Evolutionary conservation across 805 yeast genomes (phyloP), one percentile per base, ranked within the genome.

Genomic region (Kluyveromyces dobzhanskii): DNA sequence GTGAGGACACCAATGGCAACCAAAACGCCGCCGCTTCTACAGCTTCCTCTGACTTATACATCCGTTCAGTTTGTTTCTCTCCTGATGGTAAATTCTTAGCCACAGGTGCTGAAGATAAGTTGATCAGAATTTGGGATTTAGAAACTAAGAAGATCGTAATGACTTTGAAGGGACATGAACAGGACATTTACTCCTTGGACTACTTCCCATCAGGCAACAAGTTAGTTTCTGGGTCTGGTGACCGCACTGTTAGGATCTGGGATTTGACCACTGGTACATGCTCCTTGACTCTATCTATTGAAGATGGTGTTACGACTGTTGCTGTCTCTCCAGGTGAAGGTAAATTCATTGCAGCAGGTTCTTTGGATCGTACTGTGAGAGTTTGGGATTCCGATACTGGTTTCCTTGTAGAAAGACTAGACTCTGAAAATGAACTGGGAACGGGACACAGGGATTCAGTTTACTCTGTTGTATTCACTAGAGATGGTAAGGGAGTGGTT

Each of bases 271-370:
- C 86, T 29, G 92, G 95, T 17, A 87, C 85, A 65, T 85, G 95
- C 61, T 78, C 87, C 17, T 71, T 87, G 55, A 87, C 95, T 34
- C 70, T 90, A 48, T 76, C 87, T 13, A 88, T 90, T 53, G 97
- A 90, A 64, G 97, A 90, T 61, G 98, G 98, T 51, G 97, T 90
- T 39, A 90, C 98, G 40, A 90, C 98, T 0, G 97, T 90, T 33
- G 95, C 97, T 16, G 90, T 90, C 30, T 85, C 95, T 7, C 97
- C 97, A 36, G 54, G 55, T 17, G 94, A 90, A 62, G 96, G 97
- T 29, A 77, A 80, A 51, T 76, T 79, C 52, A 86, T 92, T 53
- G 97, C 97, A 29, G 97, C 97, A 13, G 98, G 98, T 37, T 84
- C 95, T 26, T 75, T 90, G 48, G 98, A 90, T 67, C 75, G 94